Percentiles rank a stretch among this genome's conserved stretches.
These are phyloP conservation scores for Annona squamosa DNA, from an alignment of 164 flowering plant genomes.

Conservation along the genomic window DNA sequence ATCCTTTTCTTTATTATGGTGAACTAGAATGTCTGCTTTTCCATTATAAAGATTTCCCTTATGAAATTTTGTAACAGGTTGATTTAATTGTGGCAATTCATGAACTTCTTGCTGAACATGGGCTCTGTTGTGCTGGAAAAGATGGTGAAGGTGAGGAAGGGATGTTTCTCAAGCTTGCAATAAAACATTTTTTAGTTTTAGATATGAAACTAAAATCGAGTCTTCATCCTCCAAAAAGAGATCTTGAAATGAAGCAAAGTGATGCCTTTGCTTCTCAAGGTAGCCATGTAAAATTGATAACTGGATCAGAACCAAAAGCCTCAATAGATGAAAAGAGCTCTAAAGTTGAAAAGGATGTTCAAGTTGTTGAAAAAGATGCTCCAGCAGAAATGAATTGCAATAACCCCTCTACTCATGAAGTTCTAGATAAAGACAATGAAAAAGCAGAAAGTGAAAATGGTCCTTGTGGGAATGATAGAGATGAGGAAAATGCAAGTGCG, in stretches of 20 bases:
- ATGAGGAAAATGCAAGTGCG: conserved; percentile 24
- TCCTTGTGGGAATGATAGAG: conserved; percentile 17
- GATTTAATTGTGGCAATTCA: conserved; percentile 78
- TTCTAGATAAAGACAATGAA: conserved; percentile 19
- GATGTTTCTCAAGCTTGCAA: conserved; percentile 81
- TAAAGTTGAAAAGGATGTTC: conserved; percentile 19
- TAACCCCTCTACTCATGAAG: conserved; percentile 18
- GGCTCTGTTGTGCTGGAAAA: conserved; percentile 81
- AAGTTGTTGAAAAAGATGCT: conserved; percentile 19
- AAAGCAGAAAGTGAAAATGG: conserved; percentile 23
- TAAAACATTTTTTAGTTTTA: conserved; percentile 77
- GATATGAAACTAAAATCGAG: conserved; percentile 78
- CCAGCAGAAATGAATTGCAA: conserved; percentile 19
- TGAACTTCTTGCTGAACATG: conserved; percentile 92
- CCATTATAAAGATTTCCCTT: not conserved
- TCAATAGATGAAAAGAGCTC: conserved; percentile 16
- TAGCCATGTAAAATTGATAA: conserved; percentile 19
- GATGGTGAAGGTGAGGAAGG: conserved; percentile 80
- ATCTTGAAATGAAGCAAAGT: conserved; percentile 24
- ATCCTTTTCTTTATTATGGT: not conserved
- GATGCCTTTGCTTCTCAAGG: conserved; percentile 11
- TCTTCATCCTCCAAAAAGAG: conserved; percentile 29
- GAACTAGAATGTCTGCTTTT: not conserved
- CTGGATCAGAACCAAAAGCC: conserved; percentile 20
- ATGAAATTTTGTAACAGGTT: conserved; percentile 39